A percentile compares a stretch with the other conserved stretches of the same genome.
Conservation (phyloP, 106 monocot genomes). For the Phalaenopsis equestris region DNA sequence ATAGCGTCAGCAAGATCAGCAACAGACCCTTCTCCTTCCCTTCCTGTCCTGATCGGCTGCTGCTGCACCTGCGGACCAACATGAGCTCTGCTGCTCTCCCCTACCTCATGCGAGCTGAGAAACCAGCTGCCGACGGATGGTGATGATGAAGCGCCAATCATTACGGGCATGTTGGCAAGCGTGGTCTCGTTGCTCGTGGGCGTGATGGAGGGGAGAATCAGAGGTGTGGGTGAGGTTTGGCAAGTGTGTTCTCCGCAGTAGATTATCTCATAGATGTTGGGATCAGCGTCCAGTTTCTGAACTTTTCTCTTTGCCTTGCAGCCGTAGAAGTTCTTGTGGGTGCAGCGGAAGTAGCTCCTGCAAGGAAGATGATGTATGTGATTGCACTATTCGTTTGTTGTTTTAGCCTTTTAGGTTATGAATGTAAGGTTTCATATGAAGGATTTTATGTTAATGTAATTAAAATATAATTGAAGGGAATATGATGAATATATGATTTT, state of each 20-base stretch:
- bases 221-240: slow-evolving; percentile 38
- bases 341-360: slow-evolving; percentile 64
- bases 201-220: slow-evolving; percentile 12
- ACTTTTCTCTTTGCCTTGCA: slow-evolving; percentile 72
- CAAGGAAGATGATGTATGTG: neutral
- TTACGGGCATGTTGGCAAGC: neutral
- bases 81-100: neutral
- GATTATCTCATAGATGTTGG: slow-evolving; percentile 39
- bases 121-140: neutral
- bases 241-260: slow-evolving; percentile 56
- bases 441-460: too few relatives aligned
- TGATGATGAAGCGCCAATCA: neutral
- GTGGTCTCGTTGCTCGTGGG: neutral
- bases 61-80: neutral
- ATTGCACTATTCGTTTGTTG: too few relatives aligned
- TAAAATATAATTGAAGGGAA: too few relatives aligned
- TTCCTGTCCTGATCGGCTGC: slow-evolving; percentile 4
- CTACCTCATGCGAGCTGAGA: neutral
- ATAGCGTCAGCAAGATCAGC: slow-evolving; percentile 51
- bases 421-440: too few relatives aligned
- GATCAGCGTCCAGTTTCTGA: slow-evolving; percentile 65
- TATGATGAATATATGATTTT: too few relatives aligned
- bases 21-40: slow-evolving; percentile 25
- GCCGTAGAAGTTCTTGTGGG: slow-evolving; percentile 60
- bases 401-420: too few relatives aligned